phyloP scores from a whole-genome alignment of 2,329 filamentous ascomycete species.

The Alternaria rosae region DNA sequence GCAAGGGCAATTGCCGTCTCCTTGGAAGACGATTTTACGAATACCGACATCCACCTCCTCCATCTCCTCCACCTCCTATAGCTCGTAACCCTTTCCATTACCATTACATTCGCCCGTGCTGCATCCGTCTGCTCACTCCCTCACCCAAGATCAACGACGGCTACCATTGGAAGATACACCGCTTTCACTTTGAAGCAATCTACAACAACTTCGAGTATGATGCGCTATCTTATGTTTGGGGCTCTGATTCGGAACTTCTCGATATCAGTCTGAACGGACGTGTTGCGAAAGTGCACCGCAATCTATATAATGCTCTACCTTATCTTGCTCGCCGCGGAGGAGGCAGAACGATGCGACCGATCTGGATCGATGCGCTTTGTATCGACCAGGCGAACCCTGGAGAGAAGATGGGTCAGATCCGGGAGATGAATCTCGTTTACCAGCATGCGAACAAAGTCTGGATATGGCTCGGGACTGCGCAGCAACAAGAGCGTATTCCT shows the following conservation, averaged over 20 bases:
- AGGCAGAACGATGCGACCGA: accelerated
- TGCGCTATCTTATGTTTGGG: background rate
- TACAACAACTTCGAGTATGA: no score
- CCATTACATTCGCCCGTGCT: no score
- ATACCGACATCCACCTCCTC: no score
- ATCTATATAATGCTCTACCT: background rate
- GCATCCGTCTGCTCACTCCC: background rate
- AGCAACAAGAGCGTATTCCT: background rate
- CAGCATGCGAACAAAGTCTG: background rate
- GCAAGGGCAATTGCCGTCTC: no score
- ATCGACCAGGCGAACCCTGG: background rate
- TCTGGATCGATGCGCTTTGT: background rate
- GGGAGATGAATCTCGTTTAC: background rate
- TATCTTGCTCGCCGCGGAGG: background rate
- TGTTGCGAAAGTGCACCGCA: background rate
- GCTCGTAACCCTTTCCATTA: no score
- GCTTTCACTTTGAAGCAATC: no score
- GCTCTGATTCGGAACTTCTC: background rate
- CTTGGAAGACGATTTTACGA: no score
- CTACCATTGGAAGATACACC: accelerated
- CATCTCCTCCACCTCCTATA: no score
- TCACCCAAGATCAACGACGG: accelerated
- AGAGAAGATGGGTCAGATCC: background rate
- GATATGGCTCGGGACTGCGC: background rate
- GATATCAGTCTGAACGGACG: accelerated